Evolutionary conservation across 2,329 filamentous ascomycete genomes (phyloP).

Genomic region (Xylariaceae sp.): DNA sequence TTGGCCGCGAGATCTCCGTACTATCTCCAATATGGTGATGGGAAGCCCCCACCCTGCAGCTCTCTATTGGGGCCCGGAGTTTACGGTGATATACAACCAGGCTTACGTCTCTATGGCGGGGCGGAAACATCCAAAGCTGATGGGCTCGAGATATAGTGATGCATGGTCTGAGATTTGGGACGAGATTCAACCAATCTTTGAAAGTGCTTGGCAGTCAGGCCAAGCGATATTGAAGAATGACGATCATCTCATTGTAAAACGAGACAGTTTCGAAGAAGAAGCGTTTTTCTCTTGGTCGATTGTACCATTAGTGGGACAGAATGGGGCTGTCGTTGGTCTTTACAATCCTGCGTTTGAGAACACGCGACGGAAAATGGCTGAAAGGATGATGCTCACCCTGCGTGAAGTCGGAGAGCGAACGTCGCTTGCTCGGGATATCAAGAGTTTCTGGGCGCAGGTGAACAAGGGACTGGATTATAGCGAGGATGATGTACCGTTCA

Average conservation of each 20-base stretch:
- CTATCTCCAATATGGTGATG: slow-evolving; percentile 81
- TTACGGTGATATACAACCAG: slow-evolving; percentile 68
- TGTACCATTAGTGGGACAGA: slow-evolving; percentile 69
- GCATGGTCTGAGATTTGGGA: slow-evolving; percentile 74
- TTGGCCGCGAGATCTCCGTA: slow-evolving; percentile 68
- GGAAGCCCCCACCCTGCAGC: slow-evolving; percentile 69
- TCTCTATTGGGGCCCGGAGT: slow-evolving; percentile 74
- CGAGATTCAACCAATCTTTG: slow-evolving; percentile 64
- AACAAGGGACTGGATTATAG: slow-evolving; percentile 67
- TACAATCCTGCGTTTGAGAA: slow-evolving; percentile 83
- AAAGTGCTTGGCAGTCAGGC: slow-evolving; percentile 62
- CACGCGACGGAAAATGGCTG: slow-evolving; percentile 71
- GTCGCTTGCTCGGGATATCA: slow-evolving; percentile 66
- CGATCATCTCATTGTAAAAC: slow-evolving; percentile 67
- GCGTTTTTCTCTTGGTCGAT: slow-evolving; percentile 81
- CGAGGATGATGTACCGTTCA: slow-evolving; percentile 71
- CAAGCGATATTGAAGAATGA: slow-evolving; percentile 83
- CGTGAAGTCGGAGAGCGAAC: slow-evolving; percentile 74
- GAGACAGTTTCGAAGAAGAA: slow-evolving; percentile 69
- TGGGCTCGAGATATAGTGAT: slow-evolving; percentile 66
- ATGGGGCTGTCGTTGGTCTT: slow-evolving; percentile 69
- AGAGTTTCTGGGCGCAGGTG: slow-evolving; percentile 69
- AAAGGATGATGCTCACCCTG: slow-evolving; percentile 73
- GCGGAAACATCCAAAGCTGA: slow-evolving; percentile 69
- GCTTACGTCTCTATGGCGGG: slow-evolving; percentile 68